phyloP scores from a whole-genome alignment of 2,329 filamentous ascomycete species.

The Cercospora brassicicola region DNA sequence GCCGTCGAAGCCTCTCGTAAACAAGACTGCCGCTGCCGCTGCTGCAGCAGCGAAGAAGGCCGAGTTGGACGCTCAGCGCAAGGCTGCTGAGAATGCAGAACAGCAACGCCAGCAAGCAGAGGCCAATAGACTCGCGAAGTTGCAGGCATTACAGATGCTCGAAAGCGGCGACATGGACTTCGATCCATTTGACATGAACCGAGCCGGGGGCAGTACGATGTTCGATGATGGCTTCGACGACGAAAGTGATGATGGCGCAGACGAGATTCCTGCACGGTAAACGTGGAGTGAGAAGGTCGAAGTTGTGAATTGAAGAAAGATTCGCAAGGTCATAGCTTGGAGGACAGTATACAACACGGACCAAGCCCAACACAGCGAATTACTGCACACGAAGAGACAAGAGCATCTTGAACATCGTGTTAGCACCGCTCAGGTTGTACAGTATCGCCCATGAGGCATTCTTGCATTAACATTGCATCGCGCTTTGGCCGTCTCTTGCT shows the following conservation, averaged over 20 bases:
- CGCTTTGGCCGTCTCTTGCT: constrained; percentile 1
- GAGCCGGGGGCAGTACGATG: constrained; percentile 15
- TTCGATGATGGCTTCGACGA: constrained; percentile 16
- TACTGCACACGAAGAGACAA: neutral
- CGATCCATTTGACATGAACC: constrained; percentile 7
- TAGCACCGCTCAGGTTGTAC: constrained; percentile 8
- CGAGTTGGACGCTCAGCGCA: constrained; percentile 1
- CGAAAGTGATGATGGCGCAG: constrained; percentile 24
- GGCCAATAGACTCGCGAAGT: constrained; percentile 40
- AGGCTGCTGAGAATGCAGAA: constrained; percentile 10
- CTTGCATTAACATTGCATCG: constrained; percentile 1
- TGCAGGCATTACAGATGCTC: constrained; percentile 38
- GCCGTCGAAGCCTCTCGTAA: constrained; percentile 10
- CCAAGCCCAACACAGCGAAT: neutral
- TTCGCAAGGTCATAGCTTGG: neutral
- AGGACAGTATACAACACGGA: neutral
- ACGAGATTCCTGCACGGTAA: constrained; percentile 23
- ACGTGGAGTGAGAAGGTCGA: neutral
- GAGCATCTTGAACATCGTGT: constrained; percentile 1
- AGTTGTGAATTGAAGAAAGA: neutral
- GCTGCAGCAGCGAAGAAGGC: constrained; percentile 8
- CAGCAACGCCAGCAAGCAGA: constrained; percentile 30
- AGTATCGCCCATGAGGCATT: neutral
- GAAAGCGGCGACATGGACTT: constrained; percentile 20
- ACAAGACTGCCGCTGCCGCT: neutral